These are phyloP conservation scores for Psilocybe azurescens DNA, from an alignment of 768 basidiomycete genomes.

Conservation along the genomic window DNA sequence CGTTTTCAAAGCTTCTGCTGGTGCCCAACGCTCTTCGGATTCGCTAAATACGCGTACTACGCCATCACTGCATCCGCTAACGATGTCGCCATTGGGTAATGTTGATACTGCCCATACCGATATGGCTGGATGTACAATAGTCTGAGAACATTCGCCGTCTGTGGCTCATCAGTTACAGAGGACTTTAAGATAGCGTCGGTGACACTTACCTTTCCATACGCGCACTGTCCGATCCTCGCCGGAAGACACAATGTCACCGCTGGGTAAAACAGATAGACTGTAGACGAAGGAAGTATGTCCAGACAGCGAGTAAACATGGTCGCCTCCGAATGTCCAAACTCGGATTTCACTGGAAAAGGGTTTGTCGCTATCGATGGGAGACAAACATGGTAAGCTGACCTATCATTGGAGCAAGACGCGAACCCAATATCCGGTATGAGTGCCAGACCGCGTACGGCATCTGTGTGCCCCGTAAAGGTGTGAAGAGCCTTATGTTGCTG, in stretches of 20 bases:
- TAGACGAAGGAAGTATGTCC: conserved; percentile 99
- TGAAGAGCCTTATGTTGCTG: conserved; percentile 72
- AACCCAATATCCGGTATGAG: conserved; percentile 88
- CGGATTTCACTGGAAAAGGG: conserved; percentile 74
- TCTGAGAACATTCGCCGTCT: conserved; percentile 91
- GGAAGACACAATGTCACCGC: conserved; percentile 83
- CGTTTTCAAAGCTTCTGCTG: conserved; percentile 61
- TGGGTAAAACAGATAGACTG: conserved; percentile 81
- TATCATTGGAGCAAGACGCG: conserved; percentile 95
- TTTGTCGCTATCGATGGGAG: background rate
- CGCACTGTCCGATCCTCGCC: conserved; percentile 95
- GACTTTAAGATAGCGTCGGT: background rate
- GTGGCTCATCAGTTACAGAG: background rate
- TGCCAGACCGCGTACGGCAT: conserved; percentile 88
- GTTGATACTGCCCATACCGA: conserved; percentile 96
- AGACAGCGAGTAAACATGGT: conserved; percentile 76
- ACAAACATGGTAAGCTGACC: conserved; percentile 45
- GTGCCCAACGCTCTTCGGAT: conserved; percentile 75
- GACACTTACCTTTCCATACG: conserved; percentile 80
- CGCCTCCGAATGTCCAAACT: conserved; percentile 89
- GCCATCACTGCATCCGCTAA: conserved; percentile 90
- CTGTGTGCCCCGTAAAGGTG: conserved; percentile 86
- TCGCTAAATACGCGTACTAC: conserved; percentile 86
- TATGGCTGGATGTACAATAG: conserved; percentile 90
- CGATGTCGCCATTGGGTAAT: conserved; percentile 91